Base-by-base conservation (phyloP, 371 early-diverging fungal species). In the Smittium culicis region DNA sequence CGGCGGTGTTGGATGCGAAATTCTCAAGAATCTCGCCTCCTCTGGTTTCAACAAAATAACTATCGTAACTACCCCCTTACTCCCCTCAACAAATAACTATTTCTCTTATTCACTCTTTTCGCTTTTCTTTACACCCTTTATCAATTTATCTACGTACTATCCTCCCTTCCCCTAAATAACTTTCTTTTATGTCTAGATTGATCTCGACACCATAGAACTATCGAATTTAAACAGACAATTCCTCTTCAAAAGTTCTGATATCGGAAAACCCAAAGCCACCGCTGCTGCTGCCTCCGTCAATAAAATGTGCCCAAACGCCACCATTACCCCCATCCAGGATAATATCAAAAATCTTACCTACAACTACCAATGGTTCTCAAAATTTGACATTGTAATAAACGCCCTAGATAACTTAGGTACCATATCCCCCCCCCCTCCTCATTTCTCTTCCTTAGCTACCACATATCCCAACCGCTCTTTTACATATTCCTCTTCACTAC, bases 1-100 rank as follows among this genome's bases (percentile, higher is more conserved):
- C 14, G 99, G 99, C 67, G 99, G 99, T 8, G 94, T 99, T 66
- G 99, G 99, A 34, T 98, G 99, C 75, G 99, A 99, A 77, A 75
- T 99, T 35, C 81, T 98, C 25, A 98, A 99, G 77, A 87, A 93
- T 76, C 82, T 98, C 27, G 92, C 92, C 32, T 72, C 94, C 78
- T 80, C 87, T 28, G 97, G 97, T 24, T 95, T 96, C 75, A 79
- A 76, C 67, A 69, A 85, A 69, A 93, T 98, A 64, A 83, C 86
- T 64, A 83, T 93, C 68, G 90, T 66, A 66, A 60, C 27, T 28
- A n/a, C n/a, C n/a, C n/a, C n/a, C 29, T 86, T 78, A 67, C 79
- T 69, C 24, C 29, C 29, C 32, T 64, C 29, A 57, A n/a, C 45
- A 11, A 11, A 20, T 11, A 45, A 11, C 20, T 45, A 11, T 45